A percentile compares a stretch with the other conserved stretches of the same genome.
Conservation (phyloP, 73 alveolate genomes). For the Stentor roeselii region DNA sequence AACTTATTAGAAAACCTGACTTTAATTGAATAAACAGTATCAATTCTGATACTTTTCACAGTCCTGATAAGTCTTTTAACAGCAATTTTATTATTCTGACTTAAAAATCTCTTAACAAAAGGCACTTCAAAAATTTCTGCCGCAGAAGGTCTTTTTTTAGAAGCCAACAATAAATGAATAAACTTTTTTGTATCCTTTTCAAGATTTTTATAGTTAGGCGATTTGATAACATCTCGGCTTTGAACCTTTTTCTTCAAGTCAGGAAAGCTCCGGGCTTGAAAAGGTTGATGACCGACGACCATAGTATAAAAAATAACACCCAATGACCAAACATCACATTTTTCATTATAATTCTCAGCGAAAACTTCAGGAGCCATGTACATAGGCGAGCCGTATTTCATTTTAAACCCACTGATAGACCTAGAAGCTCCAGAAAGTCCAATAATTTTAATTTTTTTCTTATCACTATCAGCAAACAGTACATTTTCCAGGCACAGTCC, state of each 20-base stretch:
- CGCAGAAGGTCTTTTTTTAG: too few relatives aligned
- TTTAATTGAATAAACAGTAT: too few relatives aligned
- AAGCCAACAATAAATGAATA: too few relatives aligned
- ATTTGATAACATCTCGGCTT: too few relatives aligned
- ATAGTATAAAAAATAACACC: slow-evolving; percentile 11
- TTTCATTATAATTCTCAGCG: not conserved
- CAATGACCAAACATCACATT: not conserved
- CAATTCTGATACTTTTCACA: too few relatives aligned
- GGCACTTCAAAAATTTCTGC: too few relatives aligned
- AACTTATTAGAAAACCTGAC: too few relatives aligned
- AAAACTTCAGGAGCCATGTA: slow-evolving; percentile 26
- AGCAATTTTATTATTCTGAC: too few relatives aligned
- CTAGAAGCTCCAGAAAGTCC: not conserved
- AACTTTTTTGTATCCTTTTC: not conserved
- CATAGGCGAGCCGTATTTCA: not conserved
- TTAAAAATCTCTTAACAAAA: too few relatives aligned
- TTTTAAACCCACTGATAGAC: not conserved
- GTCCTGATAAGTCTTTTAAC: too few relatives aligned
- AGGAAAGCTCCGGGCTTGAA: not conserved
- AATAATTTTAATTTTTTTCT: not conserved
- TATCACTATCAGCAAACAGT: not conserved
- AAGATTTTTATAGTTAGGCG: too few relatives aligned
- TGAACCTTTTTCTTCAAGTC: too few relatives aligned
- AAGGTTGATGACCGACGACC: not conserved
- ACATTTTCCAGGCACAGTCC: not conserved